These are phyloP conservation scores for Hydrangea macrophylla DNA, from an alignment of 148 eudicot species.

Conservation along the genomic window DNA sequence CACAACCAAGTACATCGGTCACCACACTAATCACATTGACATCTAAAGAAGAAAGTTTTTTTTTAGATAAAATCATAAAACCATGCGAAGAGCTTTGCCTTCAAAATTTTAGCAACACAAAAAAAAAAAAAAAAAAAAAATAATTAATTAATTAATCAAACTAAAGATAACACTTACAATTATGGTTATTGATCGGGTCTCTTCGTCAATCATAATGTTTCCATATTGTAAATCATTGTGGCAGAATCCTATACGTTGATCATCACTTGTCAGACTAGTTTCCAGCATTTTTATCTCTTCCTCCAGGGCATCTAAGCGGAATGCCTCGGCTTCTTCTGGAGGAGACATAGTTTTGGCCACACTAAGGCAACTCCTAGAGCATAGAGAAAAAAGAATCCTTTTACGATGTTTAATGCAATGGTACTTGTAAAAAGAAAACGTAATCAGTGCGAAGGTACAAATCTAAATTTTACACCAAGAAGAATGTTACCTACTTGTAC, in stretches of 20 bases:
- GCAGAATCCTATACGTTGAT: conserved; percentile 65
- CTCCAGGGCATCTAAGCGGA: conserved; percentile 48
- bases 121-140: too few species aligned
- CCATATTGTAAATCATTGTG: conserved; percentile 98
- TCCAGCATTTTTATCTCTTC: conserved; percentile 64
- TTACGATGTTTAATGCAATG: too few species aligned
- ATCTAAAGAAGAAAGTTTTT: background rate
- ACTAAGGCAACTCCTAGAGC: conserved; percentile 59
- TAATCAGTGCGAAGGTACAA: too few species aligned
- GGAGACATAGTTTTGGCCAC: conserved; percentile 51
- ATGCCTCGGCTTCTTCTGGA: conserved; percentile 53
- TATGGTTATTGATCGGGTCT: conserved; percentile 63
- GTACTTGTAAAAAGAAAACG: too few species aligned
- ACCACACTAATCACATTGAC: background rate
- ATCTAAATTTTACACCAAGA: too few species aligned
- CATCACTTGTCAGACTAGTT: conserved; percentile 37
- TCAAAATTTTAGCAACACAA: background rate
- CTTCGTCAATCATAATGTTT: conserved; percentile 89
- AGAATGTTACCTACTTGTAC: too few species aligned
- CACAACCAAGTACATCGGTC: background rate
- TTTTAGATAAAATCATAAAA: background rate
- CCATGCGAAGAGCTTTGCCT: background rate
- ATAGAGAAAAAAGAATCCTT: conserved; percentile 16
- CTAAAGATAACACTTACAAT: conserved; percentile 58
- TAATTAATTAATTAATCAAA: background rate